Conservation (phyloP, 345 rosid genomes). For the Laguncularia racemosa region DNA sequence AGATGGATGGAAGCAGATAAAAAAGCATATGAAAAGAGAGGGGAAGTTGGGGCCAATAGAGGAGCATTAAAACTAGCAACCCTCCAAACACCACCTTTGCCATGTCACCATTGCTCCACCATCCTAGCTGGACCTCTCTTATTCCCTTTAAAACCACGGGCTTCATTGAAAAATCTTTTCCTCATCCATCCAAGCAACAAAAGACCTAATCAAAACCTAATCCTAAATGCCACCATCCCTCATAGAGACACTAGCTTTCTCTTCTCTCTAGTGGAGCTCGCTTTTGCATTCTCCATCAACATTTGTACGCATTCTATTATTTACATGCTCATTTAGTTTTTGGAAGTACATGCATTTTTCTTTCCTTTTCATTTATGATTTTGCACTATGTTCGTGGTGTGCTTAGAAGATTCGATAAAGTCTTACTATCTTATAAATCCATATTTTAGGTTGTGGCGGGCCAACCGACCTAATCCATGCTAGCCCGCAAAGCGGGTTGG, state of each 20-base stretch:
- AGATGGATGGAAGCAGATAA: too few relatives aligned
- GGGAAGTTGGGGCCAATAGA: too few relatives aligned
- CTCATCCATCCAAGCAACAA: slow-evolving; percentile 5
- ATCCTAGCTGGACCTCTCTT: slow-evolving; percentile 15
- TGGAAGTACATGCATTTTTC: background rate
- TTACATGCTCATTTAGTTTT: too few relatives aligned
- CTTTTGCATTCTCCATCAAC: slow-evolving; percentile 68
- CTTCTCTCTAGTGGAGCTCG: slow-evolving; percentile 28
- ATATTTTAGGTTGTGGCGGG: too few relatives aligned
- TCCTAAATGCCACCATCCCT: slow-evolving; percentile 13
- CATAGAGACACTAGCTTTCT: slow-evolving; percentile 49
- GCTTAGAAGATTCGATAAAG: too few relatives aligned
- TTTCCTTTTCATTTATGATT: background rate
- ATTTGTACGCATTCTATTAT: slow-evolving; percentile 37
- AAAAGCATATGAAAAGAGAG: too few relatives aligned
- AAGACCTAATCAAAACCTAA: slow-evolving; percentile 3
- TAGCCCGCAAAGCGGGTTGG: too few relatives aligned
- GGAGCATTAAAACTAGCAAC: background rate
- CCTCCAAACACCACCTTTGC: background rate
- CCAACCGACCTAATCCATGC: too few relatives aligned
- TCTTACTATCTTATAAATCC: too few relatives aligned
- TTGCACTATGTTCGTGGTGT: too few relatives aligned
- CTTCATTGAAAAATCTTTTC: slow-evolving; percentile 9
- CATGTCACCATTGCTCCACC: slow-evolving; percentile 23
- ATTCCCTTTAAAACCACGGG: slow-evolving; percentile 21